Conservation (phyloP, 1,139 yeast species). For the Yamadazyma sp. region DNA sequence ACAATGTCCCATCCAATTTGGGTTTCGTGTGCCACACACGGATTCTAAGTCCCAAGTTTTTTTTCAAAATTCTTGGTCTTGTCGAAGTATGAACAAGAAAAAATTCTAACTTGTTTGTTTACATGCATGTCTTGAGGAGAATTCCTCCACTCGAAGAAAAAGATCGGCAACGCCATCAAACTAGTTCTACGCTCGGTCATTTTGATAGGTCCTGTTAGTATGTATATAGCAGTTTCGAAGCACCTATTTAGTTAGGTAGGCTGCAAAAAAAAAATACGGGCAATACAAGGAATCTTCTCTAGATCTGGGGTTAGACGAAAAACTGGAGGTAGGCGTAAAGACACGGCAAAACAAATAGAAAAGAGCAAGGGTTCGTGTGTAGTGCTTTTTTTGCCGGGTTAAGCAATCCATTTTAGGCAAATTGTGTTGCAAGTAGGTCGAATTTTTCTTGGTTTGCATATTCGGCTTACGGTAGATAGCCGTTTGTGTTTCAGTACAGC, state of each 20-base stretch:
- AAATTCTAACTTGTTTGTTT: background rate
- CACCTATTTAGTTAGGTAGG: background rate
- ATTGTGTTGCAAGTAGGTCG: background rate
- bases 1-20: background rate
- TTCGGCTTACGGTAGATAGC: background rate
- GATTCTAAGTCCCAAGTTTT: background rate
- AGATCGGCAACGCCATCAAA: background rate
- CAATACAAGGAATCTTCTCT: background rate
- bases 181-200: too few relatives aligned
- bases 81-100: background rate
- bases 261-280: background rate
- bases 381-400: background rate
- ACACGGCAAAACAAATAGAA: too few relatives aligned
- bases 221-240: too few relatives aligned
- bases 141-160: background rate
- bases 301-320: too few relatives aligned
- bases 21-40: slow-evolving; percentile 1
- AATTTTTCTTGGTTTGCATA: slow-evolving; percentile 1
- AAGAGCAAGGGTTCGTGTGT: too few relatives aligned
- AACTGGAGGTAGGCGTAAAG: too few relatives aligned
- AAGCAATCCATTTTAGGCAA: background rate
- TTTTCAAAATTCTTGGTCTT: background rate
- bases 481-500: background rate
- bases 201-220: too few relatives aligned
- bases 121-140: background rate